These are phyloP conservation scores for Cryptosporidium felis DNA, from an alignment of 169 alveolate species.

Conservation along the genomic window DNA sequence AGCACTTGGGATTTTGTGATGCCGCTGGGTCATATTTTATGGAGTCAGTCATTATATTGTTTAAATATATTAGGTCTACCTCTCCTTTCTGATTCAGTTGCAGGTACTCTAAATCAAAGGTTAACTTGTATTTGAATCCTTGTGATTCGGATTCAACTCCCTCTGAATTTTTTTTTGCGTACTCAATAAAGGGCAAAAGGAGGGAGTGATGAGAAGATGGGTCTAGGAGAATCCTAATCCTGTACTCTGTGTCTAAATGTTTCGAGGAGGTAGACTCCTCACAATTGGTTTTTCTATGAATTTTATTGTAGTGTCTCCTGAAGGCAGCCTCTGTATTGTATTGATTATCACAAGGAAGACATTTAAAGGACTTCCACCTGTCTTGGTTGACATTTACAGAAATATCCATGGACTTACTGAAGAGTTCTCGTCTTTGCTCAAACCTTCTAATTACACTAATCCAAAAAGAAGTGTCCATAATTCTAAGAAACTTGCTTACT, in stretches of 20 bases:
- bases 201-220: slow-evolving; percentile 86
- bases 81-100: slow-evolving; percentile 59
- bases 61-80: slow-evolving; percentile 65
- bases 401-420: slow-evolving; percentile 60
- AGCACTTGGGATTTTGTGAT: slow-evolving; percentile 46
- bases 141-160: background rate
- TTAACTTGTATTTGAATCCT: background rate
- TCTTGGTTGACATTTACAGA: slow-evolving; percentile 62
- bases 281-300: slow-evolving; percentile 11
- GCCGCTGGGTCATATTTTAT: background rate
- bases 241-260: slow-evolving; percentile 49
- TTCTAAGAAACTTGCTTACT: slow-evolving; percentile 77
- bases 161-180: slow-evolving; percentile 55
- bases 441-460: slow-evolving; percentile 42
- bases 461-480: slow-evolving; percentile 74
- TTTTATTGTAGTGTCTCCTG: slow-evolving; percentile 60
- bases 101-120: slow-evolving; percentile 1
- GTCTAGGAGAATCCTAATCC: slow-evolving; percentile 81
- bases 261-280: background rate
- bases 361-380: slow-evolving; percentile 75
- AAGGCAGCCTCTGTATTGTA: slow-evolving; percentile 73
- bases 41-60: slow-evolving; percentile 62
- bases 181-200: slow-evolving; percentile 85
- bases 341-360: slow-evolving; percentile 64
- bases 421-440: background rate